phyloP scores from a whole-genome alignment of 768 basidiomycete genomes.

The Leccinum boreale region DNA sequence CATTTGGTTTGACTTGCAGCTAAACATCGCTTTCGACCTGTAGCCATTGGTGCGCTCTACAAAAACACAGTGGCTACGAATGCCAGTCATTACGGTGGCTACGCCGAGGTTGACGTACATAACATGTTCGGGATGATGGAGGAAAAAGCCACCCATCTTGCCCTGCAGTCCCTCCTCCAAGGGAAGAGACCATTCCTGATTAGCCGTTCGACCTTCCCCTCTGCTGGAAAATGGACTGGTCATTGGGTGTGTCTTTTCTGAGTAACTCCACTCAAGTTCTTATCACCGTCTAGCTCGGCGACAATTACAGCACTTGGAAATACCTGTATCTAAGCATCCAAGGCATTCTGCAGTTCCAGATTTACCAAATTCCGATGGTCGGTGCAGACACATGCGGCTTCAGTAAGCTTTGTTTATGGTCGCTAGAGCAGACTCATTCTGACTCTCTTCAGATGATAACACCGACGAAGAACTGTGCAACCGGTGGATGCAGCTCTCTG shows the following conservation, averaged over 20 bases:
- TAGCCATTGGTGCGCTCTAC: slow-evolving; percentile 53
- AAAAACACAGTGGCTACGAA: slow-evolving; percentile 65
- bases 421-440: not conserved
- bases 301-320: slow-evolving; percentile 74
- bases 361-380: slow-evolving; percentile 84
- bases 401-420: slow-evolving; percentile 13
- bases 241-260: slow-evolving; percentile 51
- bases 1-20: not conserved
- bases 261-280: not conserved
- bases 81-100: slow-evolving; percentile 63
- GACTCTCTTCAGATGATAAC: slow-evolving; percentile 40
- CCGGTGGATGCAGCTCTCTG: slow-evolving; percentile 85
- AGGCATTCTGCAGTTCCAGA: slow-evolving; percentile 80
- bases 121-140: slow-evolving; percentile 74
- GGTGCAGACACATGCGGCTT: slow-evolving; percentile 63
- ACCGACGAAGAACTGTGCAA: slow-evolving; percentile 80
- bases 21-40: not conserved
- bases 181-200: slow-evolving; percentile 70
- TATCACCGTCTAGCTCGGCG: slow-evolving; percentile 52
- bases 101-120: slow-evolving; percentile 65
- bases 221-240: slow-evolving; percentile 66
- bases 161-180: slow-evolving; percentile 50
- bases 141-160: slow-evolving; percentile 60
- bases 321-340: slow-evolving; percentile 71
- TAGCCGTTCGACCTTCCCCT: slow-evolving; percentile 65